Conservation (phyloP, 257 asterid species). For the Cordia subcordata region DNA sequence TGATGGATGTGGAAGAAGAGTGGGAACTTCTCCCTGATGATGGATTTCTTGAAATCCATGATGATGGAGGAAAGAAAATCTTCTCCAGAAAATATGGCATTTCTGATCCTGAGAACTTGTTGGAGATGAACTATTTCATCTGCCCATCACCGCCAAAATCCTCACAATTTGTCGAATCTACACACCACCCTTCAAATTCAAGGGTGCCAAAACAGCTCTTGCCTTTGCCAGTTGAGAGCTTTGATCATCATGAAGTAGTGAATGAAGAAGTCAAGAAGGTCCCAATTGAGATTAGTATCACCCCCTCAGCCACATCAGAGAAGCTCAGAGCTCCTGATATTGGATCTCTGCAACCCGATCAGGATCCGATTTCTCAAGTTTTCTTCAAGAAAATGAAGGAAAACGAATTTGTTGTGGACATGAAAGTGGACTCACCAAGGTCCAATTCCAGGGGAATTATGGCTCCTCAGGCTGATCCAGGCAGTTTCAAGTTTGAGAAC, state of each 20-base stretch:
- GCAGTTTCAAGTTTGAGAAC: constrained; percentile 32
- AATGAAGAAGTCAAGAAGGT: constrained; percentile 3
- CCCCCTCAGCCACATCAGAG: constrained; percentile 11
- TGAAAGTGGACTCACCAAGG: constrained; percentile 66
- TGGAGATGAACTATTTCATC: constrained; percentile 54
- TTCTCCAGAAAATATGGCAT: constrained; percentile 42
- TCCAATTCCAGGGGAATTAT: constrained; percentile 25
- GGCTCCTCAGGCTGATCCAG: constrained; percentile 30
- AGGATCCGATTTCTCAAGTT: constrained; percentile 59
- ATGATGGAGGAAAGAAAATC: constrained; percentile 39
- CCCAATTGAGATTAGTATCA: constrained; percentile 18
- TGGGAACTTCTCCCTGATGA: constrained; percentile 81
- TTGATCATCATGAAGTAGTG: constrained; percentile 14
- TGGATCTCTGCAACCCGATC: background rate
- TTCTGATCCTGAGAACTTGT: constrained; percentile 13
- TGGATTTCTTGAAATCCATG: constrained; percentile 60
- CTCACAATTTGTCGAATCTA: constrained; percentile 31
- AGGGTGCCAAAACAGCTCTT: constrained; percentile 26
- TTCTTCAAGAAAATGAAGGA: constrained; percentile 72
- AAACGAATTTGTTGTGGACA: constrained; percentile 51
- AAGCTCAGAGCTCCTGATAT: constrained; percentile 3
- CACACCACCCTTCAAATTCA: constrained; percentile 6
- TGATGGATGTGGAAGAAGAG: constrained; percentile 65
- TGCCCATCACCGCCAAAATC: constrained; percentile 31
- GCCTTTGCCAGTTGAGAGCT: constrained; percentile 29